Evolutionary conservation across 2,329 filamentous ascomycete genomes (phyloP), one percentile per base, ranked within the genome.

Genomic region (Arachnomyces sp.): DNA sequence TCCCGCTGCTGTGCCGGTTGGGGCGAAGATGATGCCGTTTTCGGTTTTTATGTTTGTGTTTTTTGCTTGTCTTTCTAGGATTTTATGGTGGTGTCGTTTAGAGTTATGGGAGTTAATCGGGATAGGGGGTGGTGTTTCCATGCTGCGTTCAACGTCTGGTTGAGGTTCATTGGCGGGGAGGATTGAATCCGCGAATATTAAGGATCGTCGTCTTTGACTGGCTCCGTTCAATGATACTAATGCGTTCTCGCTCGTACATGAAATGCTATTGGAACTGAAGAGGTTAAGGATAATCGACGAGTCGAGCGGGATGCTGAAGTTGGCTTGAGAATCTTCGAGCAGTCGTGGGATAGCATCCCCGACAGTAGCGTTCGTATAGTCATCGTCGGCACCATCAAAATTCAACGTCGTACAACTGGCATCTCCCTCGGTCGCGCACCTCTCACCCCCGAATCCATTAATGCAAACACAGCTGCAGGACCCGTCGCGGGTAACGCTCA

Each of bases 391-490:
- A 16, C 69, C 55, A 21, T 57, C 60, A 2, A 67, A 50, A 28
- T 57, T 48, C 2, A 68, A 71, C 0, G 73, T 78, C 5, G 74
- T 72, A 52, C 81, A 85, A 34, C 64, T 65, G 16, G 72, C 65
- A 41, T 73, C 72, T 11, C 68, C 62, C 11, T 63, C 49, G 3
- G 62, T 64, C 2, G 63, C 69, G 54, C 82, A 86, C 12, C 67
- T 72, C 2, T 65, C 64, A 15, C 82, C 82, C 0, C 84, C 89
- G 59, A 90, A 96, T 1, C 89, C 87, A 52, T 92, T 88, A 15
- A 82, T 79, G 62, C 90, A 98, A 32, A 95, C 78, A 59, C 90
- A 98, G 9, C 82, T 82, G 64, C 90, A 96, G 14, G 74, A 68
- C 3, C 77, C 75, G 42, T 77, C 70, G 12, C 74, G 77, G 14